These are phyloP conservation scores for Yueomyces sp. DNA, from an alignment of 805 yeast species.

Conservation along the genomic window DNA sequence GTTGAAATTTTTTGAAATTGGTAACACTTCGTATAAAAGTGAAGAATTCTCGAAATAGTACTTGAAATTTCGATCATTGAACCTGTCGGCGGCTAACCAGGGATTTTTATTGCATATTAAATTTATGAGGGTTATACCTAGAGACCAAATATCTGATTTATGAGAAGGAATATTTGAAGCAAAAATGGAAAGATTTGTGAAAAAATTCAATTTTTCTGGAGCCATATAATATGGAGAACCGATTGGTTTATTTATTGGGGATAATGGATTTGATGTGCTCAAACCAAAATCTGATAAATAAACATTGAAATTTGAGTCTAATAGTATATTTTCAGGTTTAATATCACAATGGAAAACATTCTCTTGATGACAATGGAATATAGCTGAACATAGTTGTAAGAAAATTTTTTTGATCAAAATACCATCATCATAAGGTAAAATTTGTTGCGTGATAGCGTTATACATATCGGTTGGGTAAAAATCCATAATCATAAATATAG, in stretches of 20 bases:
- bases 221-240: slow-evolving; percentile 91
- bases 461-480: slow-evolving; percentile 80
- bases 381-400: slow-evolving; percentile 68
- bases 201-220: slow-evolving; percentile 45
- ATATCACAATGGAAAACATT: slow-evolving; percentile 89
- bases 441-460: slow-evolving; percentile 66
- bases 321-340: slow-evolving; percentile 87
- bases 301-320: slow-evolving; percentile 37
- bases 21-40: slow-evolving; percentile 53
- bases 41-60: slow-evolving; percentile 44
- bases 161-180: slow-evolving; percentile 37
- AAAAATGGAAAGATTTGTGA: slow-evolving; percentile 1
- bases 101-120: slow-evolving; percentile 78
- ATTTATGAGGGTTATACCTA: slow-evolving; percentile 70
- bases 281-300: slow-evolving; percentile 79
- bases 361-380: slow-evolving; percentile 67
- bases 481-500: slow-evolving; percentile 68
- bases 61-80: slow-evolving; percentile 48
- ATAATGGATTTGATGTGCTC: slow-evolving; percentile 44
- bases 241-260: slow-evolving; percentile 55
- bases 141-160: slow-evolving; percentile 79
- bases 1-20: slow-evolving; percentile 54
- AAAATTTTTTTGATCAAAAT: slow-evolving; percentile 42
- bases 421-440: slow-evolving; percentile 40
- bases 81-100: slow-evolving; percentile 67